phyloP scores from a whole-genome alignment of 768 basidiomycete species.

The Calocera viscosa region DNA sequence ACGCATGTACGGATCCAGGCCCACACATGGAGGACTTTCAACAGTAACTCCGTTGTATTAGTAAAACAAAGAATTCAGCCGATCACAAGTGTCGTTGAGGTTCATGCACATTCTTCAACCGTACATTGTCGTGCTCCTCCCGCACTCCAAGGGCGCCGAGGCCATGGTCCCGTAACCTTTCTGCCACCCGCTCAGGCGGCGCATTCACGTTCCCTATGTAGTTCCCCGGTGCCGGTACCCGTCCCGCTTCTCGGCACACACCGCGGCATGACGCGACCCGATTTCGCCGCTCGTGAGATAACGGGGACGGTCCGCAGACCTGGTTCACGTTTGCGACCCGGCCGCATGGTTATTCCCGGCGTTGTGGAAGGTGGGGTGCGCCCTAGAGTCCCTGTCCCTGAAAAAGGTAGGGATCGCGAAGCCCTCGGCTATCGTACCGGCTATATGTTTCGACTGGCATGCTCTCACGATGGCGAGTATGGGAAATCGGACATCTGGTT shows the following conservation, averaged over 20 bases:
- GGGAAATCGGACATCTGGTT: background rate
- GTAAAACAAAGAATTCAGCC: background rate
- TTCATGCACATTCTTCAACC: background rate
- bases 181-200: background rate
- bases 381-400: background rate
- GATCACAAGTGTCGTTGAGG: background rate
- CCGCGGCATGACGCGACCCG: background rate
- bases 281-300: background rate
- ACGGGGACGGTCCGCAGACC: background rate
- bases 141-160: background rate
- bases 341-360: background rate
- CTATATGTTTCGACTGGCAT: too few species aligned
- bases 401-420: background rate
- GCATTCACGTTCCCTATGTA: background rate
- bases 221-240: background rate
- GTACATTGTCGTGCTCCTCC: background rate
- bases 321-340: background rate
- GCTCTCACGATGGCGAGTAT: too few species aligned
- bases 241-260: background rate
- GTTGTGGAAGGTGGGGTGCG: background rate
- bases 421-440: background rate
- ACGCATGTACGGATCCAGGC: background rate
- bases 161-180: slow-evolving; percentile 8
- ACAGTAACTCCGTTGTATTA: background rate
- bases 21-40: background rate